phyloP scores from a whole-genome alignment of 2,329 filamentous ascomycete species.

The Colletotrichum ledebouriae region DNA sequence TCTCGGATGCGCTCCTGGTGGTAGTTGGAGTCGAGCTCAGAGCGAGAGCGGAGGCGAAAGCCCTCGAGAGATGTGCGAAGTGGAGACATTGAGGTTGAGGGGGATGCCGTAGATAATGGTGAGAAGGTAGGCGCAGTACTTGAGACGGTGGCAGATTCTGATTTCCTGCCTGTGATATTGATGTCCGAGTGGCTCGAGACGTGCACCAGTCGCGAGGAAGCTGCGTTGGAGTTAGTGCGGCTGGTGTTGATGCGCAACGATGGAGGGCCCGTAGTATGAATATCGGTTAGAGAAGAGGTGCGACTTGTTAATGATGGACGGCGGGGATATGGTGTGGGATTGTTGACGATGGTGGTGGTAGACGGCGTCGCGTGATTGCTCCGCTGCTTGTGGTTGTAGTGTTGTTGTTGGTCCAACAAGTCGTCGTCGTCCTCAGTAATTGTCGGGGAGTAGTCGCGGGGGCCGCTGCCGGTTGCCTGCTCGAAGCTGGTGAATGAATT shows the following conservation, averaged over 20 bases:
- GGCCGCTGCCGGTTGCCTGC: constrained; percentile 41
- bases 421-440: constrained; percentile 68
- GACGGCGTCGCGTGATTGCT: constrained; percentile 45
- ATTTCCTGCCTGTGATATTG: constrained; percentile 49
- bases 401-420: constrained; percentile 40
- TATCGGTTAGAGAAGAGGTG: constrained; percentile 56
- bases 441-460: constrained; percentile 67
- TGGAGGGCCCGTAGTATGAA: constrained; percentile 46
- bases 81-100: constrained; percentile 60
- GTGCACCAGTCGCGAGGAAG: constrained; percentile 57
- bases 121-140: constrained; percentile 48
- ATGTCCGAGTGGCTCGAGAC: constrained; percentile 65
- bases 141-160: constrained; percentile 45
- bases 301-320: constrained; percentile 56
- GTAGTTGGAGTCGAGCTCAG: constrained; percentile 67
- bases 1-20: constrained; percentile 71
- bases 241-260: constrained; percentile 56
- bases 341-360: constrained; percentile 46
- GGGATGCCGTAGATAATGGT: constrained; percentile 50
- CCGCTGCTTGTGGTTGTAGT: constrained; percentile 18
- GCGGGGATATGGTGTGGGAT: constrained; percentile 46
- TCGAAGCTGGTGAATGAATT: constrained; percentile 68
- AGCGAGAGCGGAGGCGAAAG: constrained; percentile 72
- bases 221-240: constrained; percentile 45
- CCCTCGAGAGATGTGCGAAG: constrained; percentile 72